Evolutionary conservation across 495 filamentous ascomycete species (phyloP).

Genomic region (Aspergillus avenaceus): DNA sequence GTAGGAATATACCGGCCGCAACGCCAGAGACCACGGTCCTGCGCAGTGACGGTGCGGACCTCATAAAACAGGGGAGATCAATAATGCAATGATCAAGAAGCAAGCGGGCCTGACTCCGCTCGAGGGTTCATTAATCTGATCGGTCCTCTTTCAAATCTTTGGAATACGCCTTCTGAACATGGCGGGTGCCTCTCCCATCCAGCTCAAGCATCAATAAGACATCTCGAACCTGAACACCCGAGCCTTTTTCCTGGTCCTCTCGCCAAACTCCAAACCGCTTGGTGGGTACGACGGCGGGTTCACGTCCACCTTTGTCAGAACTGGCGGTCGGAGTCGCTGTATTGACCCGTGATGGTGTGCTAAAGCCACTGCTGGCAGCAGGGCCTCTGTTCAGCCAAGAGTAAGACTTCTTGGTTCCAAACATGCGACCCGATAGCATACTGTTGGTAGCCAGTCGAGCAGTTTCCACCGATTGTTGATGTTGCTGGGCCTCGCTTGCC

Average conservation of each 20-base stretch:
- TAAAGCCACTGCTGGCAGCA: slow-evolving; percentile 35
- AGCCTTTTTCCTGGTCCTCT: slow-evolving; percentile 45
- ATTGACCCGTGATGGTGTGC: slow-evolving; percentile 34
- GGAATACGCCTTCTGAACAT: slow-evolving; percentile 43
- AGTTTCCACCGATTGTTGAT: slow-evolving; percentile 47
- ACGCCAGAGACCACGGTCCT: slow-evolving; percentile 25
- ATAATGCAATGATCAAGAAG: too few species aligned
- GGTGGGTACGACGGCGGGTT: slow-evolving; percentile 19
- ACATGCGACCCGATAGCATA: slow-evolving; percentile 42
- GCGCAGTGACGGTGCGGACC: slow-evolving; percentile 19
- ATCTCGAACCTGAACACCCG: slow-evolving; percentile 47
- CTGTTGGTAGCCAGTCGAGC: slow-evolving; percentile 43
- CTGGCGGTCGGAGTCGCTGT: slow-evolving; percentile 30
- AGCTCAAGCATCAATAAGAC: slow-evolving; percentile 48
- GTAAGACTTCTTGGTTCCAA: slow-evolving; percentile 43
- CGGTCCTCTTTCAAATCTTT: slow-evolving; percentile 44
- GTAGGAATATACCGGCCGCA: slow-evolving; percentile 14
- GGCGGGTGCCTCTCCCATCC: slow-evolving; percentile 41
- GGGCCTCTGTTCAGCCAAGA: slow-evolving; percentile 40
- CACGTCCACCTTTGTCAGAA: slow-evolving; percentile 31
- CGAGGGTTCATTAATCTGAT: slow-evolving; percentile 14
- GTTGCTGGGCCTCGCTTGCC: slow-evolving; percentile 47
- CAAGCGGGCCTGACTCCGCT: too few species aligned
- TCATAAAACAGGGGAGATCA: slow-evolving; percentile 2
- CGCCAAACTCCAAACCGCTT: slow-evolving; percentile 44